A percentile compares a stretch with the other conserved stretches of the same genome.
phyloP scores from a whole-genome alignment of 2,329 filamentous ascomycete genomes.

The Nemania sp. region DNA sequence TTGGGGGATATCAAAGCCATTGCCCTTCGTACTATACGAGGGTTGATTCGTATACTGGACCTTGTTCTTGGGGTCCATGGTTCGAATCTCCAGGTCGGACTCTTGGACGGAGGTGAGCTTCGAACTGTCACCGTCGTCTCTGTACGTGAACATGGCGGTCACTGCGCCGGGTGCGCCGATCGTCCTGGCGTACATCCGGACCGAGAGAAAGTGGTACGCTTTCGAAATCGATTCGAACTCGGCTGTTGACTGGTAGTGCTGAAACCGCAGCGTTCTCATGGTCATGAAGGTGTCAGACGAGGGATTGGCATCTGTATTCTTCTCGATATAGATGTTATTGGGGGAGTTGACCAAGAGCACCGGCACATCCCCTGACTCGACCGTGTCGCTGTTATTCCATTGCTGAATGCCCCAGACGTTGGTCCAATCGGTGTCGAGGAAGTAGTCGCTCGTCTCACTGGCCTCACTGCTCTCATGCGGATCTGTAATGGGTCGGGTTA shows the following conservation, averaged over 20 bases:
- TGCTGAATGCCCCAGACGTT: constrained; percentile 42
- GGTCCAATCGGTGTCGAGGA: constrained; percentile 39
- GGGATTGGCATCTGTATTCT: constrained; percentile 42
- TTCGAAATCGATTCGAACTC: constrained; percentile 50
- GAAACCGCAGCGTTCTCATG: constrained; percentile 51
- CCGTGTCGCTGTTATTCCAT: constrained; percentile 44
- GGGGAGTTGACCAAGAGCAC: constrained; percentile 46
- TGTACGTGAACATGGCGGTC: constrained; percentile 59
- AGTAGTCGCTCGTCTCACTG: constrained; percentile 40
- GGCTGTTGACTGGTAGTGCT: constrained; percentile 51
- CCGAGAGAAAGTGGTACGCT: constrained; percentile 47
- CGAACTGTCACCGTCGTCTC: constrained; percentile 41
- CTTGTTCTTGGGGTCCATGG: constrained; percentile 47
- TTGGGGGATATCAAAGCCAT: constrained; percentile 48
- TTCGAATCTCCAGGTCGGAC: constrained; percentile 58
- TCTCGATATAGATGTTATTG: constrained; percentile 53
- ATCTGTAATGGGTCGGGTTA: constrained; percentile 37
- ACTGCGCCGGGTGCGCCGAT: constrained; percentile 53
- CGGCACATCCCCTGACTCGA: constrained; percentile 39
- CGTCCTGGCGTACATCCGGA: constrained; percentile 58
- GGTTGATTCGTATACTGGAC: constrained; percentile 67
- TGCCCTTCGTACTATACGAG: constrained; percentile 46
- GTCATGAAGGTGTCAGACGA: constrained; percentile 52
- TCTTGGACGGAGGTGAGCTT: constrained; percentile 51
- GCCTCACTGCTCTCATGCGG: constrained; percentile 39